Base-by-base conservation (phyloP, 2,329 filamentous ascomycete genomes). In the Berkeleyomyces basicola region DNA sequence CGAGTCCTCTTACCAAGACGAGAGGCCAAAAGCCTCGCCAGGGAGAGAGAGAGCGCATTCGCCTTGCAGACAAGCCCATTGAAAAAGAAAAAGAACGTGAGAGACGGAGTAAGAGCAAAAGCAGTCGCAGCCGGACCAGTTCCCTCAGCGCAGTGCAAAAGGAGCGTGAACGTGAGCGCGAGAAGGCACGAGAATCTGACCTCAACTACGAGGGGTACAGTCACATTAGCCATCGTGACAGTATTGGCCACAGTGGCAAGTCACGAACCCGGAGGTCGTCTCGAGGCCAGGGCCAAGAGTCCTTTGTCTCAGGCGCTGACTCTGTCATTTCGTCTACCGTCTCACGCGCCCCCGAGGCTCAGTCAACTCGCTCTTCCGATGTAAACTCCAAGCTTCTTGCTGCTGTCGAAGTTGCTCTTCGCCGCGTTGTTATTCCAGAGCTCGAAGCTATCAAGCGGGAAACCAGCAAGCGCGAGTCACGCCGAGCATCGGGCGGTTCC, bases 371-470 rank as follows among this genome's bases (percentile, higher is more conserved):
- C 33, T 82, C 81, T 37, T 82, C 80, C 61, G 73, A 75, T 33
- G 88, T 89, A 74, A 96, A 96, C 69, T 91, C 91, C 0, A 93
- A 90, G 70, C 76, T 96, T 1, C 79, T 96, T 1, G 88, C 93
- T 69, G 93, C 90, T 0, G 91, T 96, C 2, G 91, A 96, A 74
- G 90, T 96, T 74, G 90, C 90, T 11, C 95, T 96, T 69, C 85
- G 90, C 66, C 82, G 90, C 58, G 79, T 96, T 59, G 95, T 96
- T 61, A 75, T 99, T 2, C 93, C 93, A 0, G 92, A 99, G 72
- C 78, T 99, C 53, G 92, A 90, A 68, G 89, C 90, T 7, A 77
- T 99, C 62, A 96, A 96, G 72, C 84, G 91, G 68, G 90, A 96
- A 70, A 88, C 92, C 71, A 91, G 88, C 72, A 86, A 86, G 67